Percentiles rank a stretch among this genome's conserved stretches.
Conservation (phyloP, 164 flowering plant species). For the Umbilicus rupestris region DNA sequence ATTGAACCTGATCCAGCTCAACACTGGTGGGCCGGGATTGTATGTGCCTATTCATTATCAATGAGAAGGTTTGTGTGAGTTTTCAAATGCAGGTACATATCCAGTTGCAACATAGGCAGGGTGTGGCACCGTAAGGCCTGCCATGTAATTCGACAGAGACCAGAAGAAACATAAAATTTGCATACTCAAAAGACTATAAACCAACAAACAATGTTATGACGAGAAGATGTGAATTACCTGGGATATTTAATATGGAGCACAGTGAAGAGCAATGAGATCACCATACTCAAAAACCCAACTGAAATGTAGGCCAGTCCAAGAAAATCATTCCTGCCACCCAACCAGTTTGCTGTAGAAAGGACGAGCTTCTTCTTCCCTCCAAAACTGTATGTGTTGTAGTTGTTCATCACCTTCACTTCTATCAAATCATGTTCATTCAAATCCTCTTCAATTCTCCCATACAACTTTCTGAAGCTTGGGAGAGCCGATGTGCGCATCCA, state of each 20-base stretch:
- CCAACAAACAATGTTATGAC: background rate
- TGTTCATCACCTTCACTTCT: slow-evolving; percentile 41
- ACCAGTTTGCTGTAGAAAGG: slow-evolving; percentile 72
- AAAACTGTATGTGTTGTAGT: slow-evolving; percentile 86
- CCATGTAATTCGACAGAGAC: background rate
- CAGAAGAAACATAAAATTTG: background rate
- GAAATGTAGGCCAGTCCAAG: slow-evolving; percentile 58
- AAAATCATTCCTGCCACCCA: slow-evolving; percentile 77
- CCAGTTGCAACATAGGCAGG: slow-evolving; percentile 1
- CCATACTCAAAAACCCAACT: slow-evolving; percentile 44
- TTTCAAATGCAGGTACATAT: slow-evolving; percentile 4
- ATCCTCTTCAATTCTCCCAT: slow-evolving; percentile 77
- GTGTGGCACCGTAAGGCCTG: slow-evolving; percentile 2
- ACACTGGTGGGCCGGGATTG: slow-evolving; percentile 2
- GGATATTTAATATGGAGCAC: slow-evolving; percentile 60
- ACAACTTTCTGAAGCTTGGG: slow-evolving; percentile 78
- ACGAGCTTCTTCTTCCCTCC: slow-evolving; percentile 74
- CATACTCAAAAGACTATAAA: background rate
- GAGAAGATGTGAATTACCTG: slow-evolving; percentile 28
- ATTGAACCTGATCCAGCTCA: slow-evolving; percentile 1
- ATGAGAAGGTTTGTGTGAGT: slow-evolving; percentile 5
- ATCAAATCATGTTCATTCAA: slow-evolving; percentile 49
- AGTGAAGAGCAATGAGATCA: slow-evolving; percentile 45
- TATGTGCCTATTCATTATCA: slow-evolving; percentile 3
- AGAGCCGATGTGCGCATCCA: slow-evolving; percentile 97